These are phyloP conservation scores for Sphagnum fallax DNA, from an alignment of 228 moss, liverwort and hornwort species.

Conservation along the genomic window DNA sequence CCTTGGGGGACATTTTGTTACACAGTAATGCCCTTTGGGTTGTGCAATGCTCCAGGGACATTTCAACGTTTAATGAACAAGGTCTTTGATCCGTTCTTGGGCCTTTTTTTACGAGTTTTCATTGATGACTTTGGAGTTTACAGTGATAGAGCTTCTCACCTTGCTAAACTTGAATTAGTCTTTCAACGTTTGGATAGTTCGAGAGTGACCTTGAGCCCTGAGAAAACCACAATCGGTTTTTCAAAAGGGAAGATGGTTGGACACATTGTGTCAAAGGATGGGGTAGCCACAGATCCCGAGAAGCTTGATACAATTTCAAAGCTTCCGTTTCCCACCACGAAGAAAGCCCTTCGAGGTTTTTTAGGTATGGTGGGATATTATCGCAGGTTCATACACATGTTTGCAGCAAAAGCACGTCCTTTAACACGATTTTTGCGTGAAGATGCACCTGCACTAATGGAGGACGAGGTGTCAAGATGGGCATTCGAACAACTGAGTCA, in stretches of 20 bases:
- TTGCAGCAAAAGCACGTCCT: background rate
- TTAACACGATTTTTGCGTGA: background rate
- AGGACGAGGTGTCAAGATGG: background rate
- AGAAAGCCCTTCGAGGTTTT: background rate
- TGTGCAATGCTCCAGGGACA: background rate
- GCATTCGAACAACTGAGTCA: background rate
- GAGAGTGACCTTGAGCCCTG: background rate
- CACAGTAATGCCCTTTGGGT: background rate
- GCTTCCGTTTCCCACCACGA: background rate
- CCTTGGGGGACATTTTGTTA: conserved; percentile 1
- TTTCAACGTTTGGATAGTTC: background rate
- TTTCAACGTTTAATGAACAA: background rate
- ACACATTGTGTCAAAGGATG: conserved; percentile 1
- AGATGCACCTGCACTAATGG: background rate
- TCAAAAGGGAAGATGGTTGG: background rate
- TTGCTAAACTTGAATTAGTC: background rate
- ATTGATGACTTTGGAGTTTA: conserved; percentile 11
- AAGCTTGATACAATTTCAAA: conserved; percentile 2
- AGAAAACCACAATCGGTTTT: conserved; percentile 5
- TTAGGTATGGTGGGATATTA: conserved; percentile 1
- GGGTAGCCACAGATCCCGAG: conserved; percentile 2
- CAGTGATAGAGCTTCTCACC: background rate
- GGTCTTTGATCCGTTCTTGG: background rate
- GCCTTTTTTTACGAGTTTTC: conserved; percentile 4
- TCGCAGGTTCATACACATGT: background rate